Base-by-base conservation (phyloP, 129 eudicot species). In the Artemisia argyi region DNA sequence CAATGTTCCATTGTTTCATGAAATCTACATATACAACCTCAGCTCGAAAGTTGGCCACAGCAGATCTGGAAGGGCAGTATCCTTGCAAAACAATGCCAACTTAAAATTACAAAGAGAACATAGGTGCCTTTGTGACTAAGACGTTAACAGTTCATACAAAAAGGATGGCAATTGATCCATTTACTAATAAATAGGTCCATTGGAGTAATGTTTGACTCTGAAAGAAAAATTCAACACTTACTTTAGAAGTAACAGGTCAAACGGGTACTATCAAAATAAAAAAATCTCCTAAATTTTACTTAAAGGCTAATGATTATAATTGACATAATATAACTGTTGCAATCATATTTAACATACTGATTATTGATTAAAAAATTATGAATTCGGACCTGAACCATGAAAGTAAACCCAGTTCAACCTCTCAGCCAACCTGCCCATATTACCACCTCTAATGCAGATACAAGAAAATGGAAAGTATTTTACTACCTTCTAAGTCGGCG, bases 1-100 rank as follows among this genome's bases (percentile, higher is more conserved):
- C 99, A 68, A 84, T 73, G 77, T 95, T 95, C 99, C 99, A 95
- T 24, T 90, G 97, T 85, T 79, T 91, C 87, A 95, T 86, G 85
- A 95, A 95, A 69, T 95, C 97, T 56, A 79, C 65, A 80, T 88
- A 95, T 58, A 85, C 90, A 69, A 88, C 86, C 77, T 95, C 97
- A 32, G 86, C 84, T 61, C 99, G 83, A 32, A 95, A 89, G 66
- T 83, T 95, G 76, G 85, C 78, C 57, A 95, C 88, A 7, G 94
- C 91, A 79, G 84, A 73, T 85, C 90, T 84, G 62, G 97, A 86
- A 68, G 91, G 83, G 65, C 96, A 90, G 66, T 91, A 85, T 63
- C 91, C 98, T 93, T 67, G 83, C 73, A 87, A 63, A 59, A 82
- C 48, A 83, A 65, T 9, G 15, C 53, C 12, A 75, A 8, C 20